Conservation (phyloP, 2,329 filamentous ascomycete genomes). For the Orbilia brochopaga region DNA sequence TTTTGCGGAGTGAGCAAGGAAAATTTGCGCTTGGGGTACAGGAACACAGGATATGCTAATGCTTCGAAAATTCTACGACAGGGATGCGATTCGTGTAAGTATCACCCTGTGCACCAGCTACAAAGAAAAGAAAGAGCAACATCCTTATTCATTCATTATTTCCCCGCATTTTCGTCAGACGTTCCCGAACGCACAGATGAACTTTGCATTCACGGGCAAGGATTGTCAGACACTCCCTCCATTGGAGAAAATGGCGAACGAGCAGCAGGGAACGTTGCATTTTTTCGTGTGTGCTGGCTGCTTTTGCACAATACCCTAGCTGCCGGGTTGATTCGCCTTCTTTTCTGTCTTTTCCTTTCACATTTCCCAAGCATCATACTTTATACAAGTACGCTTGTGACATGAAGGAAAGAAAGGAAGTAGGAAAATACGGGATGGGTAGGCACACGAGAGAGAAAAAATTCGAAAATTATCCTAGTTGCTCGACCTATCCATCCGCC, state of each 20-base stretch:
- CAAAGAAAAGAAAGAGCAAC: neutral
- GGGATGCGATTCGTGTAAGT: constrained; percentile 51
- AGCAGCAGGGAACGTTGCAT: constrained; percentile 41
- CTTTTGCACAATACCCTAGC: neutral
- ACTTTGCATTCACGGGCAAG: constrained; percentile 11
- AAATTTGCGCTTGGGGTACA: constrained; percentile 7
- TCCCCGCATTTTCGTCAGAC: constrained; percentile 52
- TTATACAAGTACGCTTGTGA: no score
- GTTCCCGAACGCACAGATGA: constrained; percentile 46
- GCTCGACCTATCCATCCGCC: no score
- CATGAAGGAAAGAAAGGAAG: neutral
- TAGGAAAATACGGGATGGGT: no score
- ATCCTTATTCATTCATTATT: constrained; percentile 15
- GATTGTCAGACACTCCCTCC: constrained; percentile 17
- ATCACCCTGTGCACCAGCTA: neutral
- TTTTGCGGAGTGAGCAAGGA: constrained; percentile 6
- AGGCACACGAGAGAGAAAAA: neutral
- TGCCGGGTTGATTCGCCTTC: constrained; percentile 16
- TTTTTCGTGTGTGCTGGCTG: constrained; percentile 28
- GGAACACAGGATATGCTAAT: neutral
- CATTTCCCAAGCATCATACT: neutral
- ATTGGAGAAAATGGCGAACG: constrained; percentile 5
- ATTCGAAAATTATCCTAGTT: no score
- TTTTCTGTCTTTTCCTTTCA: constrained; percentile 8
- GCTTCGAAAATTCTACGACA: constrained; percentile 32